Percentiles rank a stretch among this genome's conserved stretches.
These are phyloP conservation scores for Vitis hybrid DNA, from an alignment of 177 flowering plant genomes.

Conservation along the genomic window DNA sequence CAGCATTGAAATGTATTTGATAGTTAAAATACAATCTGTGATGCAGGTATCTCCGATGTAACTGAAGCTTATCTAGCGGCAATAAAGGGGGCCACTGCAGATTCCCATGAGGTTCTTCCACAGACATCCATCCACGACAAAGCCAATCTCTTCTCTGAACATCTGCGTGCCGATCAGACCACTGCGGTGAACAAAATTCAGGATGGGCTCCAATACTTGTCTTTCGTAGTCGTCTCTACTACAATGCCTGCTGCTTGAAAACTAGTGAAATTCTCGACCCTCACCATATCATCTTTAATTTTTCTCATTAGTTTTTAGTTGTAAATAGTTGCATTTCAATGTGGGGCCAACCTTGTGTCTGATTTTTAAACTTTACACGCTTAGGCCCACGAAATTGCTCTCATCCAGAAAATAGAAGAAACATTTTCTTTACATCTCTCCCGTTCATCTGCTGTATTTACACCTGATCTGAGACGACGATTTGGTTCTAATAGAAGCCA, in stretches of 20 bases:
- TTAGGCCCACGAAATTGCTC: not conserved
- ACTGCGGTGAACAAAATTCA: constrained; percentile 71
- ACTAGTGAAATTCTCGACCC: constrained; percentile 1
- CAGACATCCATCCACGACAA: constrained; percentile 65
- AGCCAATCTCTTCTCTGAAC: constrained; percentile 56
- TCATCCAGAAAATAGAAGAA: not conserved
- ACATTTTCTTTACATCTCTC: no score
- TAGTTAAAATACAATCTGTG: not conserved
- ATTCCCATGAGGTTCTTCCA: constrained; percentile 42
- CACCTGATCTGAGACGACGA: no score
- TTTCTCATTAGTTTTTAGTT: not conserved
- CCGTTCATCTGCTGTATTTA: no score
- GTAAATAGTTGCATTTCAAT: constrained; percentile 11
- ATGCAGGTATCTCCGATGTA: constrained; percentile 83
- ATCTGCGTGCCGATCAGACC: constrained; percentile 53
- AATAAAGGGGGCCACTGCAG: constrained; percentile 50
- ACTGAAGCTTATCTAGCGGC: constrained; percentile 77
- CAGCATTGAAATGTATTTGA: not conserved
- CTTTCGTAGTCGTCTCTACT: constrained; percentile 59
- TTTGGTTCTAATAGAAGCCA: no score
- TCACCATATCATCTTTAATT: not conserved
- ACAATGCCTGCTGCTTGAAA: constrained; percentile 53
- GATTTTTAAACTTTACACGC: not conserved
- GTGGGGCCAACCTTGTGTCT: not conserved
- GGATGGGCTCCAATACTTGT: constrained; percentile 82